These are phyloP conservation scores for Cercospora janseana DNA, from an alignment of 2,329 filamentous ascomycete genomes.

Conservation along the genomic window DNA sequence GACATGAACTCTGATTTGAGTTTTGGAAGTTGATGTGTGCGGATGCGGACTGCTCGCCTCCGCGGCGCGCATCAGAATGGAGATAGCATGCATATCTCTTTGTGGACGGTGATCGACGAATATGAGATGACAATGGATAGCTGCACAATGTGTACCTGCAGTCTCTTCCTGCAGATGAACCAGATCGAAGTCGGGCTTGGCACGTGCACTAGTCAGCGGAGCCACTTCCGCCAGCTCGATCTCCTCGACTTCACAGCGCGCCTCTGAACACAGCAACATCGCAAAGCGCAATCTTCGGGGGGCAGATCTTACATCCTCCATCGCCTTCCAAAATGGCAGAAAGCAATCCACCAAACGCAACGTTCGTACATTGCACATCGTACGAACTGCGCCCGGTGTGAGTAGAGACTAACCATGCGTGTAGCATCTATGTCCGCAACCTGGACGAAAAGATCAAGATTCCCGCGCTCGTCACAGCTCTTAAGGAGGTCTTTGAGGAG, in stretches of 20 bases:
- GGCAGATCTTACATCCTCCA: not conserved
- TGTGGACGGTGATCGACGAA: too few species aligned
- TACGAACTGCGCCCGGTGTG: constrained; percentile 36
- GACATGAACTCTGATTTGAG: not conserved
- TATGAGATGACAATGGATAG: too few species aligned
- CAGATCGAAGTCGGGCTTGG: not conserved
- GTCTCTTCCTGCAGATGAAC: not conserved
- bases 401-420: constrained; percentile 26
- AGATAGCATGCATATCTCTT: too few species aligned
- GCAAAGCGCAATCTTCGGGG: not conserved
- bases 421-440: constrained; percentile 60
- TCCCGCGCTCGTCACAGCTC: constrained; percentile 68
- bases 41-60: not conserved
- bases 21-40: not conserved
- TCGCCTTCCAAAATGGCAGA: constrained; percentile 20
- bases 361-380: constrained; percentile 46
- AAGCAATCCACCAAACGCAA: constrained; percentile 37
- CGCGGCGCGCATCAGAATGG: too few species aligned
- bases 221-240: not conserved
- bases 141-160: too few species aligned
- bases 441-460: constrained; percentile 90
- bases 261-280: not conserved
- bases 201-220: not conserved
- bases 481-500: constrained; percentile 78
- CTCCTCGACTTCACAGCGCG: not conserved